Conservation (phyloP, 2,329 filamentous ascomycete species). For the Scytalidium sp. region DNA sequence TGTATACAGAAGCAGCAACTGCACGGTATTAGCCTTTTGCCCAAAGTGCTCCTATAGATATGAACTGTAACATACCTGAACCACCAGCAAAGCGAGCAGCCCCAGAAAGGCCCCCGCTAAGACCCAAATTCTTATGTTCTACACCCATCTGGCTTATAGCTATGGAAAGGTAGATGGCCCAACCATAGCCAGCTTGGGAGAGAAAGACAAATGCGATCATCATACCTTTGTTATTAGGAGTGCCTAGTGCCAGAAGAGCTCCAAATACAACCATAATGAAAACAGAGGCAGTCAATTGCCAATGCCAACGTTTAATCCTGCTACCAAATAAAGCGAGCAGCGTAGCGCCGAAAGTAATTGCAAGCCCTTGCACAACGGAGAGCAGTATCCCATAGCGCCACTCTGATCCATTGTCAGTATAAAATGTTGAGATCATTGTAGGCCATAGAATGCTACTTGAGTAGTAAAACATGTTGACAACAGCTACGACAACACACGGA, state of each 20-base stretch:
- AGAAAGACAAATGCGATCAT: constrained; percentile 47
- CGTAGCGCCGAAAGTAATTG: constrained; percentile 39
- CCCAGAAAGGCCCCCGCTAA: constrained; percentile 36
- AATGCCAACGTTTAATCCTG: constrained; percentile 42
- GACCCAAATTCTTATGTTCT: constrained; percentile 44
- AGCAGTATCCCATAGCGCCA: constrained; percentile 30
- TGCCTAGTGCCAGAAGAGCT: constrained; percentile 39
- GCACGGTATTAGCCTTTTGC: constrained; percentile 32
- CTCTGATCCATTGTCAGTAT: constrained; percentile 30
- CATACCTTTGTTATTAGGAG: constrained; percentile 39
- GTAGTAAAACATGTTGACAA: constrained; percentile 52
- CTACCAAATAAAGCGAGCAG: constrained; percentile 38
- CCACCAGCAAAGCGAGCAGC: constrained; percentile 39
- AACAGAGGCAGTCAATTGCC: constrained; percentile 40
- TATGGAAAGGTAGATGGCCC: constrained; percentile 44
- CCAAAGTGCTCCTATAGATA: constrained; percentile 29
- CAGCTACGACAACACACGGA: constrained; percentile 39
- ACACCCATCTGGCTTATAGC: constrained; percentile 48
- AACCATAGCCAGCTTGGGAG: constrained; percentile 41
- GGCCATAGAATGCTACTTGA: constrained; percentile 43
- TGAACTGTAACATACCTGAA: constrained; percentile 11
- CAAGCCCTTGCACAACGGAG: constrained; percentile 42
- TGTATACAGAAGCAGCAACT: constrained; percentile 38
- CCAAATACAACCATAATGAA: constrained; percentile 47
- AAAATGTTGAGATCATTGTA: constrained; percentile 44